Conservation (phyloP, 2,329 filamentous ascomycete genomes). For the Ilyonectria robusta region DNA sequence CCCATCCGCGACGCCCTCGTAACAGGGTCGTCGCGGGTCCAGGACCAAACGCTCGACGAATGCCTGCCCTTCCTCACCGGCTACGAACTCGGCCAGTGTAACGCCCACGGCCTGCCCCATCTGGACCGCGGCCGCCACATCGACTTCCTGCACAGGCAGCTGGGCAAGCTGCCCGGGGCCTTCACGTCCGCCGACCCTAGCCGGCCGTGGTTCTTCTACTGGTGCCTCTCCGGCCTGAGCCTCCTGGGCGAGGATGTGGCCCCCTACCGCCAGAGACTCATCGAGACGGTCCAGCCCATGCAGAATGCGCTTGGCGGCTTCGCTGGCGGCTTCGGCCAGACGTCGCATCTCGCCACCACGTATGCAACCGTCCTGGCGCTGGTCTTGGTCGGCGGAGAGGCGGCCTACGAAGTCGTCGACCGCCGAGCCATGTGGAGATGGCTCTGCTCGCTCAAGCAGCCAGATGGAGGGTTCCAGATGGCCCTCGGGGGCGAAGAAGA, state of each 20-base stretch:
- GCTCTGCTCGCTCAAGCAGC: conserved; percentile 88
- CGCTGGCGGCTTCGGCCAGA: conserved; percentile 92
- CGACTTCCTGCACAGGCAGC: conserved; percentile 71
- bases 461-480: conserved; percentile 91
- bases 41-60: conserved; percentile 77
- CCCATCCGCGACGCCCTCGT: conserved; percentile 75
- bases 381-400: conserved; percentile 81
- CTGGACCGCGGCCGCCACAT: conserved; percentile 77
- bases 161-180: conserved; percentile 74
- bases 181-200: conserved; percentile 88
- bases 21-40: conserved; percentile 77
- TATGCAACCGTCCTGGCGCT: conserved; percentile 89
- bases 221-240: conserved; percentile 83
- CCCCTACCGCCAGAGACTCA: conserved; percentile 77
- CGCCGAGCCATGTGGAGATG: conserved; percentile 91
- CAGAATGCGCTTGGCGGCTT: conserved; percentile 91
- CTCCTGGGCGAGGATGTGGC: conserved; percentile 82
- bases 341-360: conserved; percentile 88
- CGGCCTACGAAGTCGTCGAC: conserved; percentile 82
- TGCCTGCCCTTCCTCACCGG: conserved; percentile 78
- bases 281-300: conserved; percentile 82
- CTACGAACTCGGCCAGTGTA: conserved; percentile 69
- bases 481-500: conserved; percentile 91
- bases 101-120: conserved; percentile 79
- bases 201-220: conserved; percentile 95